Evolutionary conservation across 2,329 filamentous ascomycete species (phyloP), one percentile per base, ranked within the genome.

Genomic region (Trichoderma endophyticum): DNA sequence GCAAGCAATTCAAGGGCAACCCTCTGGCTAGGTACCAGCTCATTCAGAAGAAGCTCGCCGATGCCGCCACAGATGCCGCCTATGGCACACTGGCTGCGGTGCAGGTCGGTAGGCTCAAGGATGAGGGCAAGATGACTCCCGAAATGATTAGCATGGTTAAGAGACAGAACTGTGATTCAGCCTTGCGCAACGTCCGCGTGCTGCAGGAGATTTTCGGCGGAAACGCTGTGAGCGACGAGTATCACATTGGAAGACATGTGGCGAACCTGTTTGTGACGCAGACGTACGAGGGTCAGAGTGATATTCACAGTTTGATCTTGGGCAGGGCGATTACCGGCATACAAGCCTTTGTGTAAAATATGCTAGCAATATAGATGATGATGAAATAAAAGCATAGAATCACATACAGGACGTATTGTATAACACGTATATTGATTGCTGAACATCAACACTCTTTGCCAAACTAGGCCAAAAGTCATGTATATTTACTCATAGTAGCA

Each of bases 61-160:
- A 99, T 81, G 96, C 96, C 1, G 86, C 89, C 4, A 98, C 95
- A 0, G 96, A 99, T 81, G 94, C 93, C 2, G 92, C 95, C 1
- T 98, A 93, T 79, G 96, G 96, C 57, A 93, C 93, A n/a, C 84
- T 97, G 70, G 96, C 96, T 7, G 92, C 93, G 8, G 90, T 93
- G 72, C 96, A 99, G 82, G 95, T 98, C 43, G 95, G 94, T 67
- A 87, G 95, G 73, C 88, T 98, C 72, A 98, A 98, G 87, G 95
- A 98, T 77, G 90, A 93, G 80, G 95, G 95, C 74, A 93, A 94
- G 82, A 90, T 89, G 28, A 91, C 92, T 3, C 95, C 96, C 7
- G 96, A 99, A 85, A 98, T 98, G 95, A 97, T 99, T 78, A 91
- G 89, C 80, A 89, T 99, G 93, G 91, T 98, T 80, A 99, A 99